A percentile compares a stretch with the other conserved stretches of the same genome.
Conservation (phyloP, 169 alveolate genomes). For the Plasmodium gonderi region DNA sequence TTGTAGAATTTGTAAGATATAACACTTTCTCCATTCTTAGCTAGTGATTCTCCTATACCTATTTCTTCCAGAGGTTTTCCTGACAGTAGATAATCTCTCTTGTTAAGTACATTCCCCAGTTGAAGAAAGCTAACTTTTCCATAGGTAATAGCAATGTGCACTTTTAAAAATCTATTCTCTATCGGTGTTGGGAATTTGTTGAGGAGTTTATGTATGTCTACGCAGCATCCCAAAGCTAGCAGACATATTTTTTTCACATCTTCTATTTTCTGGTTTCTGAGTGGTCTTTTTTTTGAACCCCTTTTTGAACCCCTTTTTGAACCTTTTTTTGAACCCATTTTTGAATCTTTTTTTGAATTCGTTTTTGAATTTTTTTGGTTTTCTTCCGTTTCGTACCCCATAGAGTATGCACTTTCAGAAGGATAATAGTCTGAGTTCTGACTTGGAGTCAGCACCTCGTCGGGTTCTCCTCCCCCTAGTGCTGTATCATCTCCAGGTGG, state of each 20-base stretch:
- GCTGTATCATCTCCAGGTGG: neutral
- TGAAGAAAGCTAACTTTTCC: slow-evolving; percentile 84
- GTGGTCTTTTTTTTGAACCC: too few relatives aligned
- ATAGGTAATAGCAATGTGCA: slow-evolving; percentile 87
- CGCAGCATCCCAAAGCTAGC: slow-evolving; percentile 84
- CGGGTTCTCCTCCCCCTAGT: too few relatives aligned
- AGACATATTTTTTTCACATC: slow-evolving; percentile 70
- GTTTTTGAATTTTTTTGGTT: neutral
- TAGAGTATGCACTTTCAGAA: neutral
- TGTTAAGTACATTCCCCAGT: slow-evolving; percentile 86
- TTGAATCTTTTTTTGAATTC: neutral
- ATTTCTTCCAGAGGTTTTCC: slow-evolving; percentile 88
- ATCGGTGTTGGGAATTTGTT: slow-evolving; percentile 87
- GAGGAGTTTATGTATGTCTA: slow-evolving; percentile 84
- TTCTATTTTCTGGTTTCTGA: neutral
- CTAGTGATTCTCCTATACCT: slow-evolving; percentile 84
- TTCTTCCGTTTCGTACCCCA: neutral
- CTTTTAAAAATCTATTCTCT: slow-evolving; percentile 77
- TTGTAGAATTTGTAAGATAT: slow-evolving; percentile 72
- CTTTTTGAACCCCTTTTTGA: too few relatives aligned
- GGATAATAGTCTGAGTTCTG: slow-evolving; percentile 7
- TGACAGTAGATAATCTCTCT: slow-evolving; percentile 82
- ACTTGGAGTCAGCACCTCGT: neutral
- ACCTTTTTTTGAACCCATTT: neutral
- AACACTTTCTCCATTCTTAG: slow-evolving; percentile 87